Evolutionary conservation across 139 green algal genomes (phyloP).

Genomic region (Chlamydomonas asymmetrica): DNA sequence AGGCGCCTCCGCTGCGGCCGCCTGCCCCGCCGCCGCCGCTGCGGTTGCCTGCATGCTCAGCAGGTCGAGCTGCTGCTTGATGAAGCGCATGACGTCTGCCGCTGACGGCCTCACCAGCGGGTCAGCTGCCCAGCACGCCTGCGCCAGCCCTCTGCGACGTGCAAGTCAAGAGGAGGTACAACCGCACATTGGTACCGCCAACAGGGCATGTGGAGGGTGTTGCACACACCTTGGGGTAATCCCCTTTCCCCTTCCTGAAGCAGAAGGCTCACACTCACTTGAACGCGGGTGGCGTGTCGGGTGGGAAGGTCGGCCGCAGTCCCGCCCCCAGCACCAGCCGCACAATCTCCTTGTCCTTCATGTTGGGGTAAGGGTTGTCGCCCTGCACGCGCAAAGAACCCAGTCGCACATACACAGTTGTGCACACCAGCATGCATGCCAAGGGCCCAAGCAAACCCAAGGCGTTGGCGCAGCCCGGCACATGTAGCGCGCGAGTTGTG

Average conservation of each 20-base stretch:
- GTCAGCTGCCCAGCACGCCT: conserved; percentile 31
- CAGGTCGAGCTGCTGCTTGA: conserved; percentile 23
- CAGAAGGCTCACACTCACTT: not conserved
- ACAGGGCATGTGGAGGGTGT: not conserved
- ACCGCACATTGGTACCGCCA: not conserved
- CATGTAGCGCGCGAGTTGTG: no score
- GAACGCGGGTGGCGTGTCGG: conserved; percentile 20
- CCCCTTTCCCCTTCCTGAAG: not conserved
- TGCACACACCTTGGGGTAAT: not conserved
- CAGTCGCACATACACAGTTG: no score
- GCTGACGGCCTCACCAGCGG: conserved; percentile 20
- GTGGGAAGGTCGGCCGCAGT: conserved; percentile 16
- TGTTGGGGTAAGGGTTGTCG: conserved; percentile 19
- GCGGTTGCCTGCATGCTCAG: conserved; percentile 14
- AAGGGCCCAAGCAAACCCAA: no score
- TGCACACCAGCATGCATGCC: no score
- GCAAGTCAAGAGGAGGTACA: no score
- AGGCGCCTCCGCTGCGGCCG: no score
- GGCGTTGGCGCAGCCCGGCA: no score
- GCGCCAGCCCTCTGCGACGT: conserved; percentile 9
- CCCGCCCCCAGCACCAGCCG: conserved; percentile 16
- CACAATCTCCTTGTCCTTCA: conserved; percentile 22
- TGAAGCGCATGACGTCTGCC: conserved; percentile 3
- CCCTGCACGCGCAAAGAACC: no score
- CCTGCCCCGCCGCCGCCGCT: no score